Evolutionary conservation across 208 protist species (phyloP).

Genomic region (Paratrypanosoma confusum): DNA sequence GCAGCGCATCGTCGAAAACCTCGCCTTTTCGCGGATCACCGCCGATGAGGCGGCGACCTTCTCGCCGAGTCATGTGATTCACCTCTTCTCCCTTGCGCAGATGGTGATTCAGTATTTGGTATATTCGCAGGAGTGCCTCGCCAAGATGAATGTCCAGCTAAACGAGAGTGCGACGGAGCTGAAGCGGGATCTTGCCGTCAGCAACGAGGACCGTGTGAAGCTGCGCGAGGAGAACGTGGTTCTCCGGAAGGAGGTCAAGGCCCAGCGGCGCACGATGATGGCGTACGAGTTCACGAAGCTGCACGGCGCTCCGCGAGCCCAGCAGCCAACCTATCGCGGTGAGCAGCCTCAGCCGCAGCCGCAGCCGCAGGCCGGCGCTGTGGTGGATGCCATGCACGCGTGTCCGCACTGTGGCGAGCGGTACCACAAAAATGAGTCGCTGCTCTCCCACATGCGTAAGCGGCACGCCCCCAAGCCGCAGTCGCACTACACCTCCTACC

Average conservation of each 20-base stretch:
- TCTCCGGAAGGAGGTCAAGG: constrained; percentile 76
- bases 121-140: constrained; percentile 76
- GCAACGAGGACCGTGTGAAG: constrained; percentile 18
- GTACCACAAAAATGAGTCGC: constrained; percentile 78
- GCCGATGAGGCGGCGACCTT: constrained; percentile 82
- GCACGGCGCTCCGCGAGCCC: not conserved
- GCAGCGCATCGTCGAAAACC: constrained; percentile 79
- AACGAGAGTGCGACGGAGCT: constrained; percentile 41
- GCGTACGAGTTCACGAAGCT: constrained; percentile 73
- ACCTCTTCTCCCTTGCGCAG: constrained; percentile 77
- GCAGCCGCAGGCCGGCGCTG: not conserved
- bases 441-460: constrained; percentile 86
- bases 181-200: constrained; percentile 21
- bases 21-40: constrained; percentile 77
- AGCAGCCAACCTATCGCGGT: too few species aligned
- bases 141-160: constrained; percentile 68
- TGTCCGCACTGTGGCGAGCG: constrained; percentile 67
- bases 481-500: not conserved
- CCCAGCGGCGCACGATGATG: constrained; percentile 64
- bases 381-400: constrained; percentile 3
- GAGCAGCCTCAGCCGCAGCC: too few species aligned
- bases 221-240: constrained; percentile 44
- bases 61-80: constrained; percentile 69
- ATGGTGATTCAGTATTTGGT: constrained; percentile 84
- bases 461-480: constrained; percentile 22